Evolutionary conservation across 2,329 filamentous ascomycete genomes (phyloP).

Genomic region (Neofusicoccum umdonicola): DNA sequence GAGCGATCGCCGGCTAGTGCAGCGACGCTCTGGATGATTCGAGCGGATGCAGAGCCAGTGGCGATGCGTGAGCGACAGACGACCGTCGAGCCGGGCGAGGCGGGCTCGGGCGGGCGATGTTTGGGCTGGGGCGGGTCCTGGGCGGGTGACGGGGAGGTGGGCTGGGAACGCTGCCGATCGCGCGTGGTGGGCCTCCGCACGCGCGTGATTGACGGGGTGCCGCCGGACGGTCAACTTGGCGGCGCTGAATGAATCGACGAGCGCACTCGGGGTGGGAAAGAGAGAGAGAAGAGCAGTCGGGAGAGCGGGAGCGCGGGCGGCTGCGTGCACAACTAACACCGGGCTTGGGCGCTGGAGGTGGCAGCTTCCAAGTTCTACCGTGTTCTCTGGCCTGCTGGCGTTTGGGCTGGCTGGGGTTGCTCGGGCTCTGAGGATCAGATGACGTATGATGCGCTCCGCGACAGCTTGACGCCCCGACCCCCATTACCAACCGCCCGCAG

Average conservation of each 20-base stretch:
- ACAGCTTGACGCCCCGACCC: background rate
- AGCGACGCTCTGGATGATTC: background rate
- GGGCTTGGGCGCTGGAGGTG: conserved; percentile 5
- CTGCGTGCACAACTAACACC: background rate
- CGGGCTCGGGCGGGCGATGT: background rate
- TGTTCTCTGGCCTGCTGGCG: conserved; percentile 8
- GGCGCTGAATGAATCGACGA: background rate
- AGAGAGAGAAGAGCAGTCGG: background rate
- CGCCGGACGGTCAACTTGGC: conserved; percentile 5
- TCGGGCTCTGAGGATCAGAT: conserved; percentile 9
- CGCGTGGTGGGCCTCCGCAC: conserved; percentile 11
- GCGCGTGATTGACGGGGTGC: conserved; percentile 12
- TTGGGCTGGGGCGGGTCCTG: background rate
- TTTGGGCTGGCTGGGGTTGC: conserved; percentile 1
- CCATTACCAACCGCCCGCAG: background rate
- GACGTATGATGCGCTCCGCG: background rate
- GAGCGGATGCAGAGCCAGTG: conserved; percentile 8
- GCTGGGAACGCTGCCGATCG: conserved; percentile 6
- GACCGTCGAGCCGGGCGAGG: background rate
- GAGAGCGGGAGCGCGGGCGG: conserved; percentile 13
- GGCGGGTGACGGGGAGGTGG: conserved; percentile 7
- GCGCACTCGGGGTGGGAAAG: background rate
- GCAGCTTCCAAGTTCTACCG: conserved; percentile 18
- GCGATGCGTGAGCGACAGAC: background rate
- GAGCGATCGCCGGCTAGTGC: background rate